Evolutionary conservation across 257 asterid species (phyloP).

Genomic region (Gardenia jasminoides): DNA sequence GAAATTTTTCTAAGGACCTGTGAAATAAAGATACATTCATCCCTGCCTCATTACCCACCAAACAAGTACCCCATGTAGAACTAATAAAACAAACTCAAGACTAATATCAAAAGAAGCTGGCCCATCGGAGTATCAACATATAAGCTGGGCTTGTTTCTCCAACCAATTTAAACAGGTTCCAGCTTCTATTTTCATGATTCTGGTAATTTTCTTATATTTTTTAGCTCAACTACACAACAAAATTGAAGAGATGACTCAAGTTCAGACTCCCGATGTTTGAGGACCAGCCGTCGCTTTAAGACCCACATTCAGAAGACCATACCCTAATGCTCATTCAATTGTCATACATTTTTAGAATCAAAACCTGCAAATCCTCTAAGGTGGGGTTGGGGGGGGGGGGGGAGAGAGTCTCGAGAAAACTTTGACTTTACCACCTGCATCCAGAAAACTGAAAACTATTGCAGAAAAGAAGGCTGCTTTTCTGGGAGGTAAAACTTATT

Average conservation of each 20-base stretch:
- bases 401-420: background rate
- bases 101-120: background rate
- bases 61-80: background rate
- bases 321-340: background rate
- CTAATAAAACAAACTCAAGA: background rate
- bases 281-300: background rate
- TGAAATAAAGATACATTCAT: background rate
- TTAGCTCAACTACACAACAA: background rate
- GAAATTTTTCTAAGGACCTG: background rate
- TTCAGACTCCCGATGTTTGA: conserved; percentile 2
- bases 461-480: background rate
- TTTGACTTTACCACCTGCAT: conserved; percentile 13
- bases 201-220: no score
- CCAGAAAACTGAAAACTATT: background rate
- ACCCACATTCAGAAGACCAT: background rate
- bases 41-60: background rate
- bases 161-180: background rate
- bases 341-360: conserved; percentile 3
- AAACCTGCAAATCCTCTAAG: background rate
- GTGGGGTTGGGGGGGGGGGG: no score
- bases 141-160: background rate
- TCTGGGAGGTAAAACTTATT: background rate
- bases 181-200: background rate
- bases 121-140: background rate
- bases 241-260: background rate